phyloP scores from a whole-genome alignment of 371 early-diverging fungal genomes.

The Thermomucor indicae-seudaticae region DNA sequence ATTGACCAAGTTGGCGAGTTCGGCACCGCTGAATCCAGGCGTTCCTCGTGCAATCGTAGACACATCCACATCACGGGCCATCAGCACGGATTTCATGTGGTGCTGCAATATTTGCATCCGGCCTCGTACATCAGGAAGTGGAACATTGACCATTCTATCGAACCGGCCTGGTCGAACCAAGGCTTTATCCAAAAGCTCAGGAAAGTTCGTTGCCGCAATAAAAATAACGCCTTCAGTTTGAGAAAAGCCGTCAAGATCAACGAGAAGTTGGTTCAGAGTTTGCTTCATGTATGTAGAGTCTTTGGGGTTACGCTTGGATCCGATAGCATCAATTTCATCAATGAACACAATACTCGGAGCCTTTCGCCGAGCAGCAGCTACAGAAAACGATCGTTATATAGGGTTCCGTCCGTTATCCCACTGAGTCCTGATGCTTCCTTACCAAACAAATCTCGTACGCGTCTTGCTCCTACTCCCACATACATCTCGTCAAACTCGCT shows the following conservation, averaged over 20 bases:
- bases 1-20: slow-evolving; percentile 92
- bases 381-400: not conserved
- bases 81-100: slow-evolving; percentile 72
- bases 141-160: slow-evolving; percentile 89
- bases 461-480: slow-evolving; percentile 95
- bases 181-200: slow-evolving; percentile 95
- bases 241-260: slow-evolving; percentile 94
- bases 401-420: not conserved
- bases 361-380: slow-evolving; percentile 77
- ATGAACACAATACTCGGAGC: slow-evolving; percentile 99
- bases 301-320: slow-evolving; percentile 86
- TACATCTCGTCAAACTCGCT: slow-evolving; percentile 96
- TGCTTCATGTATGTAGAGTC: slow-evolving; percentile 90
- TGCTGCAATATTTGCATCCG: slow-evolving; percentile 85
- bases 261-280: slow-evolving; percentile 91
- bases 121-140: slow-evolving; percentile 90
- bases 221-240: slow-evolving; percentile 88
- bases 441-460: slow-evolving; percentile 69
- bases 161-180: slow-evolving; percentile 96
- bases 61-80: slow-evolving; percentile 61
- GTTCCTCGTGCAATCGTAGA: slow-evolving; percentile 86
- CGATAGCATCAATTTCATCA: slow-evolving; percentile 98
- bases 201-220: slow-evolving; percentile 98
- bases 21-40: slow-evolving; percentile 96
- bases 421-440: slow-evolving; percentile 2